Percentiles rank a stretch among this genome's conserved stretches.
phyloP scores from a whole-genome alignment of 352 stramenopile species.

The Phytophthora chlamydospora region DNA sequence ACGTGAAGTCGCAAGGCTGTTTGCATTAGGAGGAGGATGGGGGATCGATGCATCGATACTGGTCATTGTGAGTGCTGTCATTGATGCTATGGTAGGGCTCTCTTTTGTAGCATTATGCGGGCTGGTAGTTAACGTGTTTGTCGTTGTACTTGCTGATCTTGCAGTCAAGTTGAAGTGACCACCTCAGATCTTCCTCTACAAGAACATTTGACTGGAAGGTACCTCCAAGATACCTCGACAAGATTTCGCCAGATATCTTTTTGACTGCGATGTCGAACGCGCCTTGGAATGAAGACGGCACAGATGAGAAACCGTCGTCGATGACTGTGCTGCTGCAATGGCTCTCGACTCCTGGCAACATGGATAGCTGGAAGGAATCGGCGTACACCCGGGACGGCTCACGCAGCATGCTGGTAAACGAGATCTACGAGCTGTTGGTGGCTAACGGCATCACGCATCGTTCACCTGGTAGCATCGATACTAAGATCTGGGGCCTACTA shows the following conservation, averaged over 20 bases:
- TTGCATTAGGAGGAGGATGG: no score
- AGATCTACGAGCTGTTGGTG: constrained; percentile 9
- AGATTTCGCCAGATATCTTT: constrained; percentile 21
- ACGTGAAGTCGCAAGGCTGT: background rate
- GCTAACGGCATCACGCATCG: constrained; percentile 11
- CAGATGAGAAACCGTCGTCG: constrained; percentile 13
- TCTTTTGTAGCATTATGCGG: no score
- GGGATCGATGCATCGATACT: no score
- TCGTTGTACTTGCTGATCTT: no score
- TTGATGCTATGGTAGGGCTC: no score
- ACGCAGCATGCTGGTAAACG: background rate
- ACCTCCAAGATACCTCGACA: constrained; percentile 10
- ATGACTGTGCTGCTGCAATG: constrained; percentile 32
- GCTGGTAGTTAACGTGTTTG: no score
- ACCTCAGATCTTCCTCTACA: constrained; percentile 7
- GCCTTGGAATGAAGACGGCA: constrained; percentile 25
- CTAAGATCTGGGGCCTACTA: constrained; percentile 6
- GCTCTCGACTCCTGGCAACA: constrained; percentile 27
- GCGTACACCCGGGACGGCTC: background rate
- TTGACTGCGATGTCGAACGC: constrained; percentile 2
- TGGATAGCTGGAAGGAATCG: constrained; percentile 20
- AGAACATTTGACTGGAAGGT: constrained; percentile 16
- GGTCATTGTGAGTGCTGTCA: no score
- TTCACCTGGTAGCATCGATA: constrained; percentile 2
- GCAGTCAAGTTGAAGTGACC: constrained; percentile 8